Evolutionary conservation across 2,329 filamentous ascomycete species (phyloP).

Genomic region (Herpotrichia juniperi): DNA sequence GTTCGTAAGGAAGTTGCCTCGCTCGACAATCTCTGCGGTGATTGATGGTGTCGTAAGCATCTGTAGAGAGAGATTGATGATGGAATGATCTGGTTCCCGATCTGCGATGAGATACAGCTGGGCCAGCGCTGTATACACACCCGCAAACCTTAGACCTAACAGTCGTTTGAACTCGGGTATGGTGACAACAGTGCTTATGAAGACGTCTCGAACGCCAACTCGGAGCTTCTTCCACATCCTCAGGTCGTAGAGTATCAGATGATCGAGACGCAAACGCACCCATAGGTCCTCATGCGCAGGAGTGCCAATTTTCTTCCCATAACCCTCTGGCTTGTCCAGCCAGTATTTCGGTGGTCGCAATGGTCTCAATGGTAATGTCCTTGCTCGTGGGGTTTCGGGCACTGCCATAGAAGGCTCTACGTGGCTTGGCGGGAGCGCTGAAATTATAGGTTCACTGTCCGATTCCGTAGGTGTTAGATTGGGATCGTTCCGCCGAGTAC

Average conservation of each 20-base stretch:
- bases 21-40: constrained; percentile 91
- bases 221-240: constrained; percentile 96
- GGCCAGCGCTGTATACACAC: constrained; percentile 89
- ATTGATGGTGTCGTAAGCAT: constrained; percentile 97
- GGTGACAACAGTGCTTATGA: constrained; percentile 94
- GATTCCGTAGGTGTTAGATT: constrained; percentile 75
- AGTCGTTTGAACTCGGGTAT: constrained; percentile 97
- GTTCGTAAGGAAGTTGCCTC: constrained; percentile 94
- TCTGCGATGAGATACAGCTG: constrained; percentile 96
- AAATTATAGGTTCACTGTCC: constrained; percentile 68
- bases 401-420: constrained; percentile 73
- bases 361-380: constrained; percentile 53
- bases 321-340: constrained; percentile 78
- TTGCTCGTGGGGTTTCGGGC: constrained; percentile 74
- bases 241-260: constrained; percentile 92
- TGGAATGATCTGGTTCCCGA: constrained; percentile 95
- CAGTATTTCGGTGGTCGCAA: constrained; percentile 80
- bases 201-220: constrained; percentile 87
- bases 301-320: constrained; percentile 65
- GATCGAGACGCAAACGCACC: constrained; percentile 88
- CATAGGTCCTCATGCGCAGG: constrained; percentile 85
- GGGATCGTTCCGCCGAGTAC: constrained; percentile 59
- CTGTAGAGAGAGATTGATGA: constrained; percentile 95
- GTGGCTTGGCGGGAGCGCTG: constrained; percentile 66
- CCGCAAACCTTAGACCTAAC: constrained; percentile 89